Evolutionary conservation across 805 yeast genomes (phyloP).

Genomic region (Saccharomycopsis fibuligera): DNA sequence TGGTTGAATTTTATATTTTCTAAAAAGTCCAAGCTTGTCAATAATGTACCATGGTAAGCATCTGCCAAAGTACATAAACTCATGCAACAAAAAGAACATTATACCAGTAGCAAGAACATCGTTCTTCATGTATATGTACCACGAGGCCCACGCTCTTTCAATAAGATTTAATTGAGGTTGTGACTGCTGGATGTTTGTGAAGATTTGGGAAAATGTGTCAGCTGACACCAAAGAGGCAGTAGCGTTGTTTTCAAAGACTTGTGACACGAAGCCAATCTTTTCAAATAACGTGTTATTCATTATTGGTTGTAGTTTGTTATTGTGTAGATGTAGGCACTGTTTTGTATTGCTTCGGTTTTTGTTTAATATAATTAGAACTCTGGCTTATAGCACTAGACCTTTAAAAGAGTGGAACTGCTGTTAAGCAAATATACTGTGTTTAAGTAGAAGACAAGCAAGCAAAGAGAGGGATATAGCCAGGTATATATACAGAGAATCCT

Average conservation of each 20-base stretch:
- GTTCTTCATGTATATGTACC: constrained; percentile 78
- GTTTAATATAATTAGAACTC: no score
- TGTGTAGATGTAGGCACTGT: no score
- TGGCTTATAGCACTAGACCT: no score
- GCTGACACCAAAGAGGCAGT: constrained; percentile 20
- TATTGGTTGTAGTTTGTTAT: not conserved
- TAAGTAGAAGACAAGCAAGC: no score
- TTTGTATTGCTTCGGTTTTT: no score
- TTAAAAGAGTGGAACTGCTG: no score
- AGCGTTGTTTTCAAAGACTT: constrained; percentile 6
- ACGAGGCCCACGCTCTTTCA: constrained; percentile 84
- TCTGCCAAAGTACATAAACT: constrained; percentile 84
- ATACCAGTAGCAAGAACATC: constrained; percentile 91
- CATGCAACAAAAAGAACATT: constrained; percentile 77
- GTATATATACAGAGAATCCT: not conserved
- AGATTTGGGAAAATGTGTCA: constrained; percentile 30
- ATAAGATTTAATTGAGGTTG: constrained; percentile 42
- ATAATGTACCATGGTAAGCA: constrained; percentile 89
- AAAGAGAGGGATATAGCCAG: no score
- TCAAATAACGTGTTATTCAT: not conserved
- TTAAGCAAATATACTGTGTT: no score
- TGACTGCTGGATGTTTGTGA: constrained; percentile 31
- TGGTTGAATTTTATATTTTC: constrained; percentile 84
- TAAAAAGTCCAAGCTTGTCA: constrained; percentile 80
- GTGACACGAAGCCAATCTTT: constrained; percentile 2